phyloP scores from a whole-genome alignment of 352 stramenopile genomes.

The Globisporangium spinosum region DNA sequence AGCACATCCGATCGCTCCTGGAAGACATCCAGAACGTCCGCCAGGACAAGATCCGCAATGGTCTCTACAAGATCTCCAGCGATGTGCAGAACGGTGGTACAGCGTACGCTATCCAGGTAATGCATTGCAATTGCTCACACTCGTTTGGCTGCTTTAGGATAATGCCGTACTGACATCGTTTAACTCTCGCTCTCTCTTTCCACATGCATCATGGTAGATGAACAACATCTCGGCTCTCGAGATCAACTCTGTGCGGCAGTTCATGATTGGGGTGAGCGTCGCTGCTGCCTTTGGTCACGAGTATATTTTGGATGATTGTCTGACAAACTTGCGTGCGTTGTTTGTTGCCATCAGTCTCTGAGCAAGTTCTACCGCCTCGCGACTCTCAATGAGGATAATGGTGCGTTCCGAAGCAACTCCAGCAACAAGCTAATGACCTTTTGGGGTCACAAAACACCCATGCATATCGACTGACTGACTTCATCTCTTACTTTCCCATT shows the following conservation, averaged over 20 bases:
- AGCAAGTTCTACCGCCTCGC: constrained; percentile 77
- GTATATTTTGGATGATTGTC: not conserved
- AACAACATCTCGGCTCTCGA: constrained; percentile 86
- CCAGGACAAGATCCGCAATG: constrained; percentile 87
- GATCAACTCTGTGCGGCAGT: constrained; percentile 85
- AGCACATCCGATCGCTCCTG: constrained; percentile 75
- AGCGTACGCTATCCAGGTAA: constrained; percentile 66
- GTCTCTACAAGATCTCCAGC: constrained; percentile 76
- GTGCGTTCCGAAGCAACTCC: constrained; percentile 15
- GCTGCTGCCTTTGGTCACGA: not conserved
- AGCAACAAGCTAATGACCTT: not conserved
- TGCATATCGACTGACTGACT: not conserved
- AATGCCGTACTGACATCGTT: not conserved
- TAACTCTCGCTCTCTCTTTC: not conserved
- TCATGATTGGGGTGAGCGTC: constrained; percentile 69
- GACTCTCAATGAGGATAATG: constrained; percentile 43
- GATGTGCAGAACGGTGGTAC: constrained; percentile 73
- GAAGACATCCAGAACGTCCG: constrained; percentile 89
- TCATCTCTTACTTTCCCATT: not conserved
- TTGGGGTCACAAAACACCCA: not conserved
- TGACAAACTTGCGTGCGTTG: not conserved
- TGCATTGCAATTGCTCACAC: not conserved
- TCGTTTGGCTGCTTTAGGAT: not conserved
- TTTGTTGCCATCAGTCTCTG: constrained; percentile 40
- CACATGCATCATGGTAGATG: constrained; percentile 40